phyloP scores from a whole-genome alignment of 192 early-diverging fungal genomes.

The Coemansia reversa region DNA sequence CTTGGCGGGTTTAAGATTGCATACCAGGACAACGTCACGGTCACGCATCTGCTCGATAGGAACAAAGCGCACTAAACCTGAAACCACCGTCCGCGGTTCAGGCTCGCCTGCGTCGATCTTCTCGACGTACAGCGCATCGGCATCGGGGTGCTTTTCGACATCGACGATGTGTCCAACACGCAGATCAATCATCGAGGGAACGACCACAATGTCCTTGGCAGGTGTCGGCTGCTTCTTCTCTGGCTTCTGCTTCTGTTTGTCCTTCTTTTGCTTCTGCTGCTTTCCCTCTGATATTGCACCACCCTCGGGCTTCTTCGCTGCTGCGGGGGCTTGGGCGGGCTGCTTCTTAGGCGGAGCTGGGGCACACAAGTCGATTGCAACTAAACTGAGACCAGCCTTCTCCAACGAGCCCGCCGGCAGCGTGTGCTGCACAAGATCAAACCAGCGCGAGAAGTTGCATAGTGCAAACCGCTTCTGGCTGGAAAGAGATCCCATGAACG shows the following conservation, averaged over 20 bases:
- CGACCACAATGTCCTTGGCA: constrained; percentile 52
- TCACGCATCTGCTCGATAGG: constrained; percentile 85
- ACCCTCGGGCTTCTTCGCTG: constrained; percentile 21
- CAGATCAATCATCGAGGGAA: constrained; percentile 86
- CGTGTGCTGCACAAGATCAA: constrained; percentile 75
- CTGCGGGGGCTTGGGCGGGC: constrained; percentile 32
- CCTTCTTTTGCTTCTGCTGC: constrained; percentile 56
- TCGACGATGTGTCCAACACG: constrained; percentile 86
- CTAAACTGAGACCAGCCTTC: constrained; percentile 48
- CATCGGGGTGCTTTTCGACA: constrained; percentile 89
- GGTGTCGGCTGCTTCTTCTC: constrained; percentile 55
- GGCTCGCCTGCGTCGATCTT: constrained; percentile 88
- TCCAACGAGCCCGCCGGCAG: constrained; percentile 44
- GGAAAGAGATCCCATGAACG: constrained; percentile 57
- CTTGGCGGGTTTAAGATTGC: constrained; percentile 92
- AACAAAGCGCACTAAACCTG: constrained; percentile 90
- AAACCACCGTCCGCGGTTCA: constrained; percentile 82
- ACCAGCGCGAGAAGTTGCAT: constrained; percentile 71
- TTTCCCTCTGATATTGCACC: constrained; percentile 20
- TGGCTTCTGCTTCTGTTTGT: constrained; percentile 61
- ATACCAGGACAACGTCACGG: constrained; percentile 70
- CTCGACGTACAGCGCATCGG: constrained; percentile 96
- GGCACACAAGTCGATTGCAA: constrained; percentile 59
- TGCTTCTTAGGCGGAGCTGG: constrained; percentile 54
- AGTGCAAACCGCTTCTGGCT: constrained; percentile 59